Evolutionary conservation across 1,284 basidiomycete species (phyloP).

Genomic region (Athelia sp.): DNA sequence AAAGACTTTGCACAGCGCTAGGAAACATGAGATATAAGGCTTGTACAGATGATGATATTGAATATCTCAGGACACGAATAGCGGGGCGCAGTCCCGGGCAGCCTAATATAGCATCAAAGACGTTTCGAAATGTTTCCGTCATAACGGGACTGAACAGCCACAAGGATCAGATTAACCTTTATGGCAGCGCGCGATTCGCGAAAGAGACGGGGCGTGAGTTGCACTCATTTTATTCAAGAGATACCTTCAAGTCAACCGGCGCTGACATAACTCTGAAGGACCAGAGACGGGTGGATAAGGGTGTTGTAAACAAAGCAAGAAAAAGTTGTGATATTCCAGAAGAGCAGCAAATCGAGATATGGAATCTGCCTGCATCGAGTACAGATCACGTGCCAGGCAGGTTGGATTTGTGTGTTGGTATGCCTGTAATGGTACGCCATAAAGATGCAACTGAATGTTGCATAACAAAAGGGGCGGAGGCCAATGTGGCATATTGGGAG

Average conservation of each 20-base stretch:
- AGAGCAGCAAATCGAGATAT: constrained; percentile 20
- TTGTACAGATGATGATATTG: constrained; percentile 13
- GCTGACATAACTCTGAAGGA: not conserved
- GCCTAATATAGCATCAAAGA: constrained; percentile 1
- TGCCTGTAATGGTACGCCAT: constrained; percentile 33
- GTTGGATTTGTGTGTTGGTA: constrained; percentile 28
- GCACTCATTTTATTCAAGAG: not conserved
- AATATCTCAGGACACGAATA: constrained; percentile 7
- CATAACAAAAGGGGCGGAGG: constrained; percentile 38
- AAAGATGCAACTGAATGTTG: constrained; percentile 32
- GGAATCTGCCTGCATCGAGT: constrained; percentile 17
- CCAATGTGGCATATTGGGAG: constrained; percentile 26
- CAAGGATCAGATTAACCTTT: constrained; percentile 11
- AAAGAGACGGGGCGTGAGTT: no score
- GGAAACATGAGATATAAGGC: constrained; percentile 13
- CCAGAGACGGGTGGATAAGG: not conserved
- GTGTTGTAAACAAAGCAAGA: not conserved
- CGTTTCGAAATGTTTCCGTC: constrained; percentile 11
- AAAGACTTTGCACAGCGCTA: constrained; percentile 7
- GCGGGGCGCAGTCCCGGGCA: not conserved
- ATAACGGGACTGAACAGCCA: constrained; percentile 10
- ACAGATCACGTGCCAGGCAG: constrained; percentile 22
- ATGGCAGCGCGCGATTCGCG: no score
- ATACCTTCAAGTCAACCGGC: not conserved
- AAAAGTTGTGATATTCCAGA: not conserved